Evolutionary conservation across 129 eudicot genomes (phyloP), one percentile per base, ranked within the genome.

Genomic region (Lactuca sativa): DNA sequence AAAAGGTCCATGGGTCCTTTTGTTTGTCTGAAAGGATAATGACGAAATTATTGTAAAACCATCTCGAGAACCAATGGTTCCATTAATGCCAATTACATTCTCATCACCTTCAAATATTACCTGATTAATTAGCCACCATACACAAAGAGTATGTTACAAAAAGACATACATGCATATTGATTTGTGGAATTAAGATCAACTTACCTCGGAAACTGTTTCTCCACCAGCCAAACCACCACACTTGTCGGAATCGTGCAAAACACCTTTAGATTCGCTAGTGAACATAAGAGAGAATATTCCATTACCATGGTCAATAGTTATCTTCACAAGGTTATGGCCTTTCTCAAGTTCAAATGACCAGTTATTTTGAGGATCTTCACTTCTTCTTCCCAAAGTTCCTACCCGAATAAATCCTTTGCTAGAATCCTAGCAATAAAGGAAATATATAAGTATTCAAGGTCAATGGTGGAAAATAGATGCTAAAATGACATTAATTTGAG

Each of bases 1-100:
- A 14, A 60, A 60, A 34, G 65, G 65, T 60, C 47, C 65, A 60
- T 60, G 47, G 44, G 65, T 60, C 11, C 9, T 34, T 41, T 60
- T 34, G 21, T 14, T 60, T 5, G 48, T 60, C 7, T 10, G 11
- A 34, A 34, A 60, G 34, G 65, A 5, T 32, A 60, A 48, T 33
- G 65, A 60, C 21, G 65, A 34, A 15, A 60, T 60, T 12, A 34
- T 3, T 33, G 1, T 4, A 33, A 4, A 32, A 60, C 65, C 47
- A 32, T 60, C 65, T 33, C 10, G 3, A 33, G 11, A 11, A 33
- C 47, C 48, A 34, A 14, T 33, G 3, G 65, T 60, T 34, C 65
- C 65, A 12, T 14, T 32, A 60, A 60, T 34, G 6, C 65, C 21
- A 10, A 32, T 34, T 60, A 60, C 12, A 34, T 60, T 43, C 3